Conservation (phyloP, 139 green algal species). For the Chlorella vulgaris region DNA sequence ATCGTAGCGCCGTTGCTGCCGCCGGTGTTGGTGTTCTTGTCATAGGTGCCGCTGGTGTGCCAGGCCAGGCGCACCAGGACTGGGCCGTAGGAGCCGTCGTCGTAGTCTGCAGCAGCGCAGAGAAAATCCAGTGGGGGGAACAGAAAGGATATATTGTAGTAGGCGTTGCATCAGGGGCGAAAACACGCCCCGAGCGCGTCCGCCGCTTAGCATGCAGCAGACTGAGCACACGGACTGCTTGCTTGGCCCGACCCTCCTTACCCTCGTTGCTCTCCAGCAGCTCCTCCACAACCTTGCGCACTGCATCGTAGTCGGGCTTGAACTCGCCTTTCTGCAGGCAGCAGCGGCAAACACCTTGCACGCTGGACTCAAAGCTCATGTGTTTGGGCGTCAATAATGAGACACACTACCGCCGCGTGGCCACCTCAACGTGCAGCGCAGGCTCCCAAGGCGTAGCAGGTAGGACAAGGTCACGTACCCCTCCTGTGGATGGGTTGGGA, state of each 20-base stretch:
- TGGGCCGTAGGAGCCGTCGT: conserved; percentile 83
- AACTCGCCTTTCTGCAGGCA: not conserved
- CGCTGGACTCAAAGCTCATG: not conserved
- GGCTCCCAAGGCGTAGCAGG: too few species aligned
- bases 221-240: not conserved
- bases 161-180: not conserved
- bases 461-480: not conserved
- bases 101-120: conserved; percentile 55
- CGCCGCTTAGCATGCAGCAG: not conserved
- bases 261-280: conserved; percentile 64
- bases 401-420: too few species aligned
- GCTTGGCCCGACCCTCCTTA: not conserved
- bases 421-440: too few species aligned
- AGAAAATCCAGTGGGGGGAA: not conserved
- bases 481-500: not conserved
- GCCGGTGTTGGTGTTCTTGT: conserved; percentile 77
- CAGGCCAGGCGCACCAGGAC: conserved; percentile 72
- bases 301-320: conserved; percentile 75
- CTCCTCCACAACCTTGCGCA: conserved; percentile 69
- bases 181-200: too few species aligned
- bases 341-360: not conserved
- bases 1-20: conserved; percentile 89
- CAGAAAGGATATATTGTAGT: not conserved
- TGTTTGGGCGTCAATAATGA: not conserved
- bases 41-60: conserved; percentile 87